Conservation (phyloP, 169 alveolate species). For the Plasmodium coatneyi region DNA sequence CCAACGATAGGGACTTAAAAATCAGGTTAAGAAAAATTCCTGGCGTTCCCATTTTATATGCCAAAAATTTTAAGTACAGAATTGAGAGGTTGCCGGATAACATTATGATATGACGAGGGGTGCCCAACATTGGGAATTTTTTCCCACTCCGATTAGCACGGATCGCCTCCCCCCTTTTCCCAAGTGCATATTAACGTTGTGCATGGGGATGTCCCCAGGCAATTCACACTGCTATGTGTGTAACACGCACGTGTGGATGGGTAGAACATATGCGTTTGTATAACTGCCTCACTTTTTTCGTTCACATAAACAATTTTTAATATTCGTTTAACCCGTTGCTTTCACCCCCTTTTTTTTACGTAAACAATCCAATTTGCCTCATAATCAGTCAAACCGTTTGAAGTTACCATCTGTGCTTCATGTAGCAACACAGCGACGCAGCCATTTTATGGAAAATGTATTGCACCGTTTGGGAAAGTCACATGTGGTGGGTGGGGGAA, state of each 20-base stretch:
- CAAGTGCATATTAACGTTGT: background rate
- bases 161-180: background rate
- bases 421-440: background rate
- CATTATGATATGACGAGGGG: slow-evolving; percentile 79
- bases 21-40: slow-evolving; percentile 98
- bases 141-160: background rate
- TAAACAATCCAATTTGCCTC: background rate
- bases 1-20: slow-evolving; percentile 98
- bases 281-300: background rate
- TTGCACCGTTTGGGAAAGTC: background rate
- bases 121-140: background rate
- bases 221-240: background rate
- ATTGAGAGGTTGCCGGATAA: slow-evolving; percentile 97
- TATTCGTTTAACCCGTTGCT: background rate
- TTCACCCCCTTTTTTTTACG: background rate
- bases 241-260: background rate
- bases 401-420: background rate
- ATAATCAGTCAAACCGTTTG: background rate
- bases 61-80: slow-evolving; percentile 94
- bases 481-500: background rate
- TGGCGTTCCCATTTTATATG: slow-evolving; percentile 98
- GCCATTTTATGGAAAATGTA: background rate
- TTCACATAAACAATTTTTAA: background rate
- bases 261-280: background rate
- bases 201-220: background rate